phyloP scores from a whole-genome alignment of 345 rosid genomes.

The Euphorbia peplus region DNA sequence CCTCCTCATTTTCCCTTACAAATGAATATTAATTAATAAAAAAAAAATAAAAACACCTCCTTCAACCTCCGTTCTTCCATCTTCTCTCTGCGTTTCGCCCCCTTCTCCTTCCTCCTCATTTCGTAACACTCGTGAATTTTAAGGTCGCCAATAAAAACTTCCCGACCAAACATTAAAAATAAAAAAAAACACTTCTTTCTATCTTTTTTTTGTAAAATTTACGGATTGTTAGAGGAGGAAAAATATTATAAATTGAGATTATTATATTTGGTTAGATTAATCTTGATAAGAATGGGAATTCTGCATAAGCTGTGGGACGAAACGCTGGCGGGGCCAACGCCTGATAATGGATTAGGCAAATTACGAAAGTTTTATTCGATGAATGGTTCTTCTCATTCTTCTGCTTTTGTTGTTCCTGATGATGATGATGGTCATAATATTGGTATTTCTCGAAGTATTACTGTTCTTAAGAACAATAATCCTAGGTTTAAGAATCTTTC shows the following conservation, averaged over 20 bases:
- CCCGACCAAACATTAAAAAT: not conserved
- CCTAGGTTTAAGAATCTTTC: conserved; percentile 30
- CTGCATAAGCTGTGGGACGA: conserved; percentile 92
- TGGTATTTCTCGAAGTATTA: conserved; percentile 60
- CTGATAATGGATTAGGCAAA: conserved; percentile 60
- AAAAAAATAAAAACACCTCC: conserved; percentile 5
- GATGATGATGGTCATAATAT: not conserved
- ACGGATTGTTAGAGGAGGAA: conserved; percentile 36
- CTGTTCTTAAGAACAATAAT: conserved; percentile 42
- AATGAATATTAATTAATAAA: conserved; percentile 10
- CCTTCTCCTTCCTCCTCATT: conserved; percentile 26
- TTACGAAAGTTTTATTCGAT: conserved; percentile 56
- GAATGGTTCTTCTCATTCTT: conserved; percentile 23
- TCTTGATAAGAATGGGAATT: conserved; percentile 55
- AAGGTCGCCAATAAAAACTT: too few relatives aligned
- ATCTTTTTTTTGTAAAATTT: not conserved
- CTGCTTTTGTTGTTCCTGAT: not conserved
- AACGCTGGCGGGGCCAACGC: conserved; percentile 87
- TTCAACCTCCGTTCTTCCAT: conserved; percentile 26
- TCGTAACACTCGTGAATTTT: conserved; percentile 37
- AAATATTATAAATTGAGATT: conserved; percentile 2
- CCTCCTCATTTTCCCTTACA: conserved; percentile 23
- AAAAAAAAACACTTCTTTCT: not conserved
- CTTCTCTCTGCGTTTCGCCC: conserved; percentile 29
- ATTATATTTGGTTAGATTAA: too few relatives aligned